Conservation (phyloP, 306 rosid species). For the Cucurbita ficifolia region DNA sequence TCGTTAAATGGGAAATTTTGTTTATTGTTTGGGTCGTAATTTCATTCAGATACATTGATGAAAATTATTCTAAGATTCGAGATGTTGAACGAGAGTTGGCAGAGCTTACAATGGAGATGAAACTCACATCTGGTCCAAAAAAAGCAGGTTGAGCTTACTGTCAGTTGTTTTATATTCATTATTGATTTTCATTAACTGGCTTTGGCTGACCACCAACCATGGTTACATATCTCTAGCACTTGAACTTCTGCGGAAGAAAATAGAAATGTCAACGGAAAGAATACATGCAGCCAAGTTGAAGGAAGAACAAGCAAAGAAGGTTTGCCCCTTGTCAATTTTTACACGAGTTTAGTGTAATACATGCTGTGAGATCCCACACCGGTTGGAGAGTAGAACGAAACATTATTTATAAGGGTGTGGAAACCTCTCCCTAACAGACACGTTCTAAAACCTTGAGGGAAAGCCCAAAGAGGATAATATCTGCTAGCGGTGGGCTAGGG, state of each 20-base stretch:
- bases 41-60: constrained; percentile 56
- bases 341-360: neutral
- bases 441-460: too few species aligned
- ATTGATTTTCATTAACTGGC: constrained; percentile 15
- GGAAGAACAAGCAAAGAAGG: constrained; percentile 73
- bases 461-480: too few species aligned
- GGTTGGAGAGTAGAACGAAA: too few species aligned
- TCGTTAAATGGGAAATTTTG: neutral
- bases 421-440: too few species aligned
- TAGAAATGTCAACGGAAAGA: constrained; percentile 62
- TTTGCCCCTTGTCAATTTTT: constrained; percentile 8
- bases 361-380: neutral
- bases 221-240: constrained; percentile 45
- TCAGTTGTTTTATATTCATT: constrained; percentile 9
- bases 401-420: too few species aligned
- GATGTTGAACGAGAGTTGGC: constrained; percentile 81
- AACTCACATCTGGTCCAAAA: constrained; percentile 89
- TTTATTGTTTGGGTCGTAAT: neutral
- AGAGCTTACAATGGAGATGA: constrained; percentile 70
- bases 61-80: constrained; percentile 82
- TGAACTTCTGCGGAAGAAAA: constrained; percentile 82
- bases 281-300: constrained; percentile 61
- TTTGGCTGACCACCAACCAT: constrained; percentile 8
- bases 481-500: too few species aligned
- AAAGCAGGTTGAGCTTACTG: constrained; percentile 58